A percentile compares a stretch with the other conserved stretches of the same genome.
Evolutionary conservation across 2,329 filamentous ascomycete species (phyloP).

Genomic region (Microsporum audouinii): DNA sequence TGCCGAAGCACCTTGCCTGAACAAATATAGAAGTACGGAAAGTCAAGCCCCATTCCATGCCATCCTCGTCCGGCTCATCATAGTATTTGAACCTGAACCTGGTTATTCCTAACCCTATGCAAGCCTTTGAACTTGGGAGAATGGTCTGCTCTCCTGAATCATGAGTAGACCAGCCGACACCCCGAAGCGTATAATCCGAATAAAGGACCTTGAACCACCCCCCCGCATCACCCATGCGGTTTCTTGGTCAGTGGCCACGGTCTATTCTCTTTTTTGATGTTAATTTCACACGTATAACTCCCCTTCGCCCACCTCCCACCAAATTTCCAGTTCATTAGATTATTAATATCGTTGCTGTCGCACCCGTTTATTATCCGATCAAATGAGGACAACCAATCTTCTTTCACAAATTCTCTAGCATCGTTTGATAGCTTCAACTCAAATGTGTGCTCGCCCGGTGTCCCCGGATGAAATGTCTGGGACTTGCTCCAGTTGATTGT

Average conservation of each 20-base stretch:
- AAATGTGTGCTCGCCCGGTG: constrained; percentile 21
- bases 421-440: constrained; percentile 11
- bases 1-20: constrained; percentile 15
- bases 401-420: constrained; percentile 9
- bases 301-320: constrained; percentile 19
- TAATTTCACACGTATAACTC: constrained; percentile 20
- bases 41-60: constrained; percentile 17
- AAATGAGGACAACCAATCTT: constrained; percentile 11
- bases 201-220: constrained; percentile 16
- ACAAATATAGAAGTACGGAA: constrained; percentile 19
- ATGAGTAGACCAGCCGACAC: constrained; percentile 19
- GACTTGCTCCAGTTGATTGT: neutral
- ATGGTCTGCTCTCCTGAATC: constrained; percentile 20
- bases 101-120: constrained; percentile 15
- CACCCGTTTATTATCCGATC: constrained; percentile 21
- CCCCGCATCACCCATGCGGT: constrained; percentile 16
- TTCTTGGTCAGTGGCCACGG: constrained; percentile 19
- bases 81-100: constrained; percentile 21
- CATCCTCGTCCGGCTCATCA: constrained; percentile 17
- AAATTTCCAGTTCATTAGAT: constrained; percentile 22
- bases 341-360: constrained; percentile 18
- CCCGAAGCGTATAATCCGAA: constrained; percentile 16
- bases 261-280: constrained; percentile 14
- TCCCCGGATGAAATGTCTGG: constrained; percentile 18
- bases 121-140: constrained; percentile 13